phyloP scores from a whole-genome alignment of 306 rosid species.

The Quercus aquifolioides region DNA sequence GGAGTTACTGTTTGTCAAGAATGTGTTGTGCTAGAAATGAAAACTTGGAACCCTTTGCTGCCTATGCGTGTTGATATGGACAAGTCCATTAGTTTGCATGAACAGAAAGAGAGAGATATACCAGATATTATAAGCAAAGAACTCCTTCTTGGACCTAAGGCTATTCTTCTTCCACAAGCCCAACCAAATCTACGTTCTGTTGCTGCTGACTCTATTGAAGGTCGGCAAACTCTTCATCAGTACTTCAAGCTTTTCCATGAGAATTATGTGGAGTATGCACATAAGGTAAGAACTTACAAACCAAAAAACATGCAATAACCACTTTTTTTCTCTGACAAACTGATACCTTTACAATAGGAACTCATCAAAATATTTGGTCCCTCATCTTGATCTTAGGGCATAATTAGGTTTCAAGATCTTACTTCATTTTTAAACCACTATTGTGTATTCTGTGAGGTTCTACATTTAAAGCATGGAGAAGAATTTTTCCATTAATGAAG shows the following conservation, averaged over 20 bases:
- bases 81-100: constrained; percentile 30
- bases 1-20: constrained; percentile 68
- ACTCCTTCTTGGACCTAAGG: constrained; percentile 81
- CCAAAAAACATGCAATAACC: constrained; percentile 1
- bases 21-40: constrained; percentile 84
- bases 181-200: constrained; percentile 71
- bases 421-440: not conserved
- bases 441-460: not conserved
- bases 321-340: not conserved
- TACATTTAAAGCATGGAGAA: not conserved
- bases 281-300: constrained; percentile 55
- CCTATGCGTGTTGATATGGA: constrained; percentile 61
- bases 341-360: not conserved
- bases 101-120: constrained; percentile 46
- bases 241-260: constrained; percentile 94
- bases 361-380: not conserved
- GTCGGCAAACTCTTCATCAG: constrained; percentile 82
- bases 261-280: constrained; percentile 92
- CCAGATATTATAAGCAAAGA: constrained; percentile 79
- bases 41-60: constrained; percentile 71
- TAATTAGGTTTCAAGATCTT: not conserved
- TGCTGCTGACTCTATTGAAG: constrained; percentile 91
- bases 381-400: not conserved
- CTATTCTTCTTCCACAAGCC: constrained; percentile 70
- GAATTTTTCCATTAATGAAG: not conserved